These are phyloP conservation scores for Trichoderma brevicompactum DNA, from an alignment of 2,329 filamentous ascomycete species.

Conservation along the genomic window DNA sequence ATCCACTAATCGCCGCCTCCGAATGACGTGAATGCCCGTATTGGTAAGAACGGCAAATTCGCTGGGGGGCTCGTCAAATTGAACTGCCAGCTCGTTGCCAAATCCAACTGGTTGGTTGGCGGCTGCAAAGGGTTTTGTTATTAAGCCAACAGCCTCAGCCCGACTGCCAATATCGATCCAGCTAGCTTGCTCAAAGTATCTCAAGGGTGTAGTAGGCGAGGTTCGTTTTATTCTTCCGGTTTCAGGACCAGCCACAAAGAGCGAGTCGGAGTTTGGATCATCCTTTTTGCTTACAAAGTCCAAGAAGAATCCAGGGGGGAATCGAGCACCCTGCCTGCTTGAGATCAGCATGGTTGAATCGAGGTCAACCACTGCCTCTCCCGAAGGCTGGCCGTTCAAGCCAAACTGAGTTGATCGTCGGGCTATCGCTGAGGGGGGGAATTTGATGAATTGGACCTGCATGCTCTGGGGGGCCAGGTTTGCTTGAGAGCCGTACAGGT, in stretches of 20 bases:
- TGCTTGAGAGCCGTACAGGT: constrained; percentile 63
- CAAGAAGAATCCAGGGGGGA: constrained; percentile 88
- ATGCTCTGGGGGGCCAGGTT: constrained; percentile 83
- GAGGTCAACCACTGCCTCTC: constrained; percentile 51
- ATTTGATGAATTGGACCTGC: constrained; percentile 97
- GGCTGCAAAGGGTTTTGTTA: constrained; percentile 73
- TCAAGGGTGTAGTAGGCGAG: constrained; percentile 55
- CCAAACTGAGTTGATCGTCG: constrained; percentile 39
- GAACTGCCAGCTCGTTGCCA: constrained; percentile 94
- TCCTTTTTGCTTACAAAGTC: constrained; percentile 74
- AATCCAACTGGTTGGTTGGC: constrained; percentile 74
- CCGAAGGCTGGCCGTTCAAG: constrained; percentile 33
- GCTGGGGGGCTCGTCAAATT: constrained; percentile 80
- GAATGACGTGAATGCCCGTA: constrained; percentile 83
- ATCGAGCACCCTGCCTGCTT: constrained; percentile 62
- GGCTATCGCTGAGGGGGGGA: constrained; percentile 65
- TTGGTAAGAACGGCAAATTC: constrained; percentile 94
- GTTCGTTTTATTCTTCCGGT: constrained; percentile 77
- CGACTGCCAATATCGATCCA: constrained; percentile 76
- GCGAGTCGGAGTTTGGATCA: constrained; percentile 62
- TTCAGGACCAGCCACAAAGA: constrained; percentile 89
- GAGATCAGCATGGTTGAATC: constrained; percentile 54
- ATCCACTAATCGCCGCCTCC: constrained; percentile 83
- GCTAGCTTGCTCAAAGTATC: constrained; percentile 77
- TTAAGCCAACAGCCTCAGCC: constrained; percentile 77